A percentile compares a stretch with the other conserved stretches of the same genome.
Conservation (phyloP, 768 basidiomycete genomes). For the Kwoniella pini region DNA sequence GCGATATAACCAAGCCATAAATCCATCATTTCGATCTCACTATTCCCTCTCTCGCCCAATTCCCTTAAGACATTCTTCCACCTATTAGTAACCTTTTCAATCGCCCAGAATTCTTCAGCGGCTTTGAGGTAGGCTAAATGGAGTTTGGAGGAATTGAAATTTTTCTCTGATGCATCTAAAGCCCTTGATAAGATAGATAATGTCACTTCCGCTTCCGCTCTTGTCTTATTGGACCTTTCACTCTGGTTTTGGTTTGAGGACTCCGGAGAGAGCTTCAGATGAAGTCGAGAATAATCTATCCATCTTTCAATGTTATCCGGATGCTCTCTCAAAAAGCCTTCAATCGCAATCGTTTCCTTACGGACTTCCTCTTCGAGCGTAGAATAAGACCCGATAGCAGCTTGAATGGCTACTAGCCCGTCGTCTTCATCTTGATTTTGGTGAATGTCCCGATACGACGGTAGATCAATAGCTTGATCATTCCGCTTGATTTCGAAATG, state of each 20-base stretch:
- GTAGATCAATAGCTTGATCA: constrained; percentile 1
- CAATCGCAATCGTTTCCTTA: constrained; percentile 20
- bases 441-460: constrained; percentile 17
- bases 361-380: constrained; percentile 24
- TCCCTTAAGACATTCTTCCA: constrained; percentile 51
- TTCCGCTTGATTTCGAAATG: background rate
- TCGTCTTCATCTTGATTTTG: constrained; percentile 11
- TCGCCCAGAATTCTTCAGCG: constrained; percentile 51
- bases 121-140: constrained; percentile 52
- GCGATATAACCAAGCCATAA: constrained; percentile 53
- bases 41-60: constrained; percentile 12
- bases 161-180: constrained; percentile 34
- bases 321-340: constrained; percentile 35
- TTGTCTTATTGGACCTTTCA: constrained; percentile 16
- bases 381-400: constrained; percentile 12
- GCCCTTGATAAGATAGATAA: constrained; percentile 54
- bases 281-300: constrained; percentile 48
- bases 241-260: constrained; percentile 11
- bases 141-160: constrained; percentile 37
- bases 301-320: constrained; percentile 47
- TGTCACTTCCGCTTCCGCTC: constrained; percentile 49
- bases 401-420: constrained; percentile 4
- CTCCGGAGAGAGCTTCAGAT: constrained; percentile 38
- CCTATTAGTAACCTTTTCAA: constrained; percentile 40
- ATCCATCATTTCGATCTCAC: constrained; percentile 36